Conservation (phyloP, 2,329 filamentous ascomycete genomes). For the Knufia fluminis region DNA sequence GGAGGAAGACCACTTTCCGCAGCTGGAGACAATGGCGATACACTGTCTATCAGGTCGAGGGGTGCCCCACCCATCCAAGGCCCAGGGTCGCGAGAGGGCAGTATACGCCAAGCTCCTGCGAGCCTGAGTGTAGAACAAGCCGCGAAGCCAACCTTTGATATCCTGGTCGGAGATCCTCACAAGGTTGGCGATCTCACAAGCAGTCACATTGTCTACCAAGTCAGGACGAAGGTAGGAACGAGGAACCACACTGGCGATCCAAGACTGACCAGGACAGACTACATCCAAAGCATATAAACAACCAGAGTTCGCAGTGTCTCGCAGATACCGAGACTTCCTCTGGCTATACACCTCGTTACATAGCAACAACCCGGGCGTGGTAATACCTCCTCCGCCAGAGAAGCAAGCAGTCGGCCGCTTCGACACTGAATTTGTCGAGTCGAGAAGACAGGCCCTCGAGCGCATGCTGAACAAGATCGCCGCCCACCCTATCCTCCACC, state of each 20-base stretch:
- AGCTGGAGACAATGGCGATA: slow-evolving; percentile 60
- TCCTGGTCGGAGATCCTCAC: slow-evolving; percentile 89
- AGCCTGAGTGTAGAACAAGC: slow-evolving; percentile 90
- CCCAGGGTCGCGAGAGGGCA: slow-evolving; percentile 29
- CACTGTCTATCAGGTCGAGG: slow-evolving; percentile 52
- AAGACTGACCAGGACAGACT: slow-evolving; percentile 49
- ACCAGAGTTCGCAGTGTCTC: slow-evolving; percentile 83
- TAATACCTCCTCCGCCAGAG: slow-evolving; percentile 91
- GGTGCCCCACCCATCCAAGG: slow-evolving; percentile 51
- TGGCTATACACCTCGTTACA: slow-evolving; percentile 96
- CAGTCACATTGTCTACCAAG: slow-evolving; percentile 95
- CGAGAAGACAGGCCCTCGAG: slow-evolving; percentile 78
- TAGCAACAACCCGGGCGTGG: slow-evolving; percentile 86
- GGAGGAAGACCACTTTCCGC: slow-evolving; percentile 7
- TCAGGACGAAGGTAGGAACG: slow-evolving; percentile 69
- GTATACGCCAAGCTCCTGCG: slow-evolving; percentile 51
- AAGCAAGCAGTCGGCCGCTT: slow-evolving; percentile 97
- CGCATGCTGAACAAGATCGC: slow-evolving; percentile 97
- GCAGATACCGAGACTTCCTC: slow-evolving; percentile 90
- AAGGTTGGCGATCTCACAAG: slow-evolving; percentile 96
- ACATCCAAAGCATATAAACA: slow-evolving; percentile 93
- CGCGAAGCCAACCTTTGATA: slow-evolving; percentile 81
- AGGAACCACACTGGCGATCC: not conserved
- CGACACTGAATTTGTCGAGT: slow-evolving; percentile 93
- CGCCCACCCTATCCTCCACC: slow-evolving; percentile 78